A percentile compares a stretch with the other conserved stretches of the same genome.
phyloP scores from a whole-genome alignment of 2,329 filamentous ascomycete species.

The Penicillium sp. region DNA sequence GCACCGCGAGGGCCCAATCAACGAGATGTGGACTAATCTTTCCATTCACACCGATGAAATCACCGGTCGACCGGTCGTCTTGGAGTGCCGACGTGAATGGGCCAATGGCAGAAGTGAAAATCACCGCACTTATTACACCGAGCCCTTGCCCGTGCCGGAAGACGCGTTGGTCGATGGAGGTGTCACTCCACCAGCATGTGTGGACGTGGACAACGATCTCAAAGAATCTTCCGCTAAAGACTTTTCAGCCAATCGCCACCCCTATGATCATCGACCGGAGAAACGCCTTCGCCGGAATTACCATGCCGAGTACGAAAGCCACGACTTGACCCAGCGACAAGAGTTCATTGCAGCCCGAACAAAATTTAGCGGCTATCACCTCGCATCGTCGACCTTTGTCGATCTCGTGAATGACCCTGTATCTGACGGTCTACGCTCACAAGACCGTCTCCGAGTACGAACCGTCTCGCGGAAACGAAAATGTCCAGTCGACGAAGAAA shows the following conservation, averaged over 20 bases:
- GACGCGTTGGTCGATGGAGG: constrained; percentile 15
- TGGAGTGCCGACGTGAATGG: constrained; percentile 68
- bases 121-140: constrained; percentile 60
- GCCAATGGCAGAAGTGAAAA: constrained; percentile 51
- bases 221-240: constrained; percentile 23
- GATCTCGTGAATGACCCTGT: constrained; percentile 42
- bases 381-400: constrained; percentile 38
- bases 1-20: constrained; percentile 64
- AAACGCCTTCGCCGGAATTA: constrained; percentile 37
- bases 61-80: constrained; percentile 54
- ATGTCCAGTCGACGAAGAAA: constrained; percentile 33
- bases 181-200: not conserved
- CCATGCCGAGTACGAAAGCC: constrained; percentile 36
- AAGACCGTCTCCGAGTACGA: constrained; percentile 39
- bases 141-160: constrained; percentile 32
- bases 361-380: constrained; percentile 41
- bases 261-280: constrained; percentile 33
- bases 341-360: constrained; percentile 44
- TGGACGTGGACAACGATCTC: constrained; percentile 7
- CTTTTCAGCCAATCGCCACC: constrained; percentile 8
- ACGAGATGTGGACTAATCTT: constrained; percentile 67
- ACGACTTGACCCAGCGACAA: constrained; percentile 20
- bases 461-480: constrained; percentile 41
- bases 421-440: constrained; percentile 24
- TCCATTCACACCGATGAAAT: constrained; percentile 56